Base-by-base conservation (phyloP, 768 basidiomycete species). In the Tulasnella sp. region DNA sequence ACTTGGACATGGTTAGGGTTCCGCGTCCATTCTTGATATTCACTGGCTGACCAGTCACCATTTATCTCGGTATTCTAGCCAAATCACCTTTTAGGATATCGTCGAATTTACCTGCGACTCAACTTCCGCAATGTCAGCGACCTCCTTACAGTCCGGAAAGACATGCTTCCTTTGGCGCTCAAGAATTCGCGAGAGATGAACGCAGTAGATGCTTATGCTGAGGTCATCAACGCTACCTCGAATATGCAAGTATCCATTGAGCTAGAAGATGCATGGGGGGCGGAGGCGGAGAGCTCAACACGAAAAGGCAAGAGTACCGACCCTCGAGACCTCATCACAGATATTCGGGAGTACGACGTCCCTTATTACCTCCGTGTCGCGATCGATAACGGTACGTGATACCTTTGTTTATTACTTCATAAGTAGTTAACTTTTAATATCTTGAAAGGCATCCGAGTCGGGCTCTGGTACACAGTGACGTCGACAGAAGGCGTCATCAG, bases 351-450 rank as follows among this genome's bases (percentile, higher is more conserved):
- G 70, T 97, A 85, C 71, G 96, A 99, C 71, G 90, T 98, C 26
- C 89, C 91, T 0, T 99, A 98, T 71, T 97, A 97, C 72, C 77
- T 96, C 48, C 92, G 96, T 19, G 95, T 98, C n/a, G 93, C 95
- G 13, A 99, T 99, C 73, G 96, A 99, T 79, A 92, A 94, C 69
- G 74, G 77, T 78, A 55, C 8, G n/a, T 19, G 27, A 29, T 19
- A n/a, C n/a, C n/a, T 38, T 43, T 21, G 11, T 24, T 19, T 15
- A 30, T 8, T 7, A 44, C 26, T 45, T 38, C n/a, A 8, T 4
- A 34, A 11, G 26, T 13, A 10, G 19, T 26, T 13, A 21, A 21
- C 11, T 44, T 21, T 27, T 49, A 44, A 30, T 7, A 26, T 27
- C 29, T 29, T 3, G 21, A 5, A 59, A 78, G 92, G 97, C 48